These are phyloP conservation scores for Trichoderma simmonsii DNA, from an alignment of 2,329 filamentous ascomycete species.

Conservation along the genomic window DNA sequence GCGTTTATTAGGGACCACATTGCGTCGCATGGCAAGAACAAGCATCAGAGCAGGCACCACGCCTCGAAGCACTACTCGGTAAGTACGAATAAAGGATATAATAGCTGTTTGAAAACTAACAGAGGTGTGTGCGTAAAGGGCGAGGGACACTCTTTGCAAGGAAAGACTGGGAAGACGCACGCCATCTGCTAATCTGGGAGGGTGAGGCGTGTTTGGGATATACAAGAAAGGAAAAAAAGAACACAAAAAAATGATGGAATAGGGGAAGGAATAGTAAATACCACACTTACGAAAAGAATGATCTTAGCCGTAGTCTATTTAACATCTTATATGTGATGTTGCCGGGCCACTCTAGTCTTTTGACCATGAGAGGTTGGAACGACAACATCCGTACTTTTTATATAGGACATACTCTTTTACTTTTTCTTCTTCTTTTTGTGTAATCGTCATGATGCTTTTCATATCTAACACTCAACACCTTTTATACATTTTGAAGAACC, in stretches of 20 bases:
- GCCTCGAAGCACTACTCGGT: constrained; percentile 15
- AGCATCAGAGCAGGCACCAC: constrained; percentile 32
- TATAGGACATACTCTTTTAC: background rate
- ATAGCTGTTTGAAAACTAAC: background rate
- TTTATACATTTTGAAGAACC: constrained; percentile 5
- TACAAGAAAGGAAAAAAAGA: background rate
- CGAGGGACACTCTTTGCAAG: constrained; percentile 84
- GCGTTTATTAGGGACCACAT: constrained; percentile 60
- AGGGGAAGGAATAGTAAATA: background rate
- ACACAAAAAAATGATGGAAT: background rate
- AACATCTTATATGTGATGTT: background rate
- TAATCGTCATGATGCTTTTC: background rate
- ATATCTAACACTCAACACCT: background rate
- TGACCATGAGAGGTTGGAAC: background rate
- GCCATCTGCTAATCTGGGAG: constrained; percentile 64
- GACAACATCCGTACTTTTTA: background rate
- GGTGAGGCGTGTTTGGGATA: background rate
- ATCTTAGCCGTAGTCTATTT: background rate
- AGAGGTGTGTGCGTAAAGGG: constrained; percentile 41
- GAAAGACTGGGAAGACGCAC: constrained; percentile 88
- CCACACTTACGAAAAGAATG: background rate
- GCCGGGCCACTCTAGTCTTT: background rate
- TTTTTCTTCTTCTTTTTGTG: background rate
- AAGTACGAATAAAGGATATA: background rate
- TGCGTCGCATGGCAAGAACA: constrained; percentile 50